Evolutionary conservation across 169 alveolate species (phyloP).

Genomic region (Cystoisospora suis): DNA sequence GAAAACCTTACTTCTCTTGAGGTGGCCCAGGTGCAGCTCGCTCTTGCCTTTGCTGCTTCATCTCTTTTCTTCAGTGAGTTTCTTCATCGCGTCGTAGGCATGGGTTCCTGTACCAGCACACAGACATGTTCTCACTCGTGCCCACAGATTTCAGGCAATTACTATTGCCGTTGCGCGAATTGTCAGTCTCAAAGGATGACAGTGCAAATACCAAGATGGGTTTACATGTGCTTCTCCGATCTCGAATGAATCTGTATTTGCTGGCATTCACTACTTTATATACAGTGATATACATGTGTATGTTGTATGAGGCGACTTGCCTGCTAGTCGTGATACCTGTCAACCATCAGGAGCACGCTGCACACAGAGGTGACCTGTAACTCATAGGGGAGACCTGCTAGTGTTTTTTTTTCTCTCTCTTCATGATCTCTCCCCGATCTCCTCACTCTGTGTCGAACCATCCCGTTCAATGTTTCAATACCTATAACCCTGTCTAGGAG

Average conservation of each 20-base stretch:
- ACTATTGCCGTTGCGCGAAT: too few relatives aligned
- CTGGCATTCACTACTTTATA: neutral
- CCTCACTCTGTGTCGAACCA: too few relatives aligned
- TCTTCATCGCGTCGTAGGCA: neutral
- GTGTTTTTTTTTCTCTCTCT: too few relatives aligned
- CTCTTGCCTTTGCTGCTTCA: neutral
- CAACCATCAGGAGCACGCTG: neutral
- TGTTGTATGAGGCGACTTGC: too few relatives aligned
- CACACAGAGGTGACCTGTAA: too few relatives aligned
- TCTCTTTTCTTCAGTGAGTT: slow-evolving; percentile 4
- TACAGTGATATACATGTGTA: neutral
- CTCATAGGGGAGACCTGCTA: too few relatives aligned
- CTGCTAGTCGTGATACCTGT: neutral
- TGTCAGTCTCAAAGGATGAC: too few relatives aligned
- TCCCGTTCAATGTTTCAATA: too few relatives aligned
- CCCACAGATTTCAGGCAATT: too few relatives aligned
- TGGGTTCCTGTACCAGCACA: neutral
- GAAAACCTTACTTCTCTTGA: neutral
- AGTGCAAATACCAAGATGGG: neutral
- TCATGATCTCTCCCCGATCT: too few relatives aligned
- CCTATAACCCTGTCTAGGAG: too few relatives aligned
- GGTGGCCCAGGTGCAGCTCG: slow-evolving; percentile 34
- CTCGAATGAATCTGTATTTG: neutral
- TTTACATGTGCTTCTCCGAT: neutral
- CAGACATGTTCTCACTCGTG: too few relatives aligned